Conservation (phyloP, 2,329 filamentous ascomycete species). For the Penicillium sp. region DNA sequence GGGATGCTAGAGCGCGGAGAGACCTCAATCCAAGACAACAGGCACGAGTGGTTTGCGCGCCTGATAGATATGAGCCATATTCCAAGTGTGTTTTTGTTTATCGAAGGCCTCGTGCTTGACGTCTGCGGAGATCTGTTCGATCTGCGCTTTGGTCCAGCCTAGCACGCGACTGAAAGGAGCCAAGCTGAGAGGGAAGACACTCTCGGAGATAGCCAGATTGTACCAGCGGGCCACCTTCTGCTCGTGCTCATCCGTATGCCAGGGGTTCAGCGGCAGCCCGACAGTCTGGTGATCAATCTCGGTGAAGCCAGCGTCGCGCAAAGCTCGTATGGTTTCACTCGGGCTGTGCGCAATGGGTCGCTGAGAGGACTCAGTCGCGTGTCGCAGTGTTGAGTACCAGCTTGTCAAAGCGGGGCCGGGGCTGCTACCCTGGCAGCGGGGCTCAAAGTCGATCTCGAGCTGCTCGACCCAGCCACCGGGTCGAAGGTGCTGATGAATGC, state of each 20-base stretch:
- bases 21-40: neutral
- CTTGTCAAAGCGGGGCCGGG: constrained; percentile 57
- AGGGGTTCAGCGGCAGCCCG: constrained; percentile 72
- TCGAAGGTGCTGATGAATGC: constrained; percentile 71
- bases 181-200: constrained; percentile 71
- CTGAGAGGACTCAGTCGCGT: constrained; percentile 66
- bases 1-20: neutral
- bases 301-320: constrained; percentile 74
- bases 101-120: constrained; percentile 70
- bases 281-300: constrained; percentile 73
- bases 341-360: constrained; percentile 67
- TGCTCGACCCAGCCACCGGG: constrained; percentile 82
- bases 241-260: constrained; percentile 64
- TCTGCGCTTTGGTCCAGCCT: constrained; percentile 61
- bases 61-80: constrained; percentile 51
- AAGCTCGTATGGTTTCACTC: constrained; percentile 57
- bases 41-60: constrained; percentile 38
- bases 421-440: constrained; percentile 61
- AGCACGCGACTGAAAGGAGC: constrained; percentile 70
- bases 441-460: constrained; percentile 82
- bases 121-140: constrained; percentile 61
- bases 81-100: constrained; percentile 70
- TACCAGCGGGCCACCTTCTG: constrained; percentile 79
- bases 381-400: constrained; percentile 70
- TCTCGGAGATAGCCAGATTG: constrained; percentile 73